These are phyloP conservation scores for Thielaviopsis punctulata DNA, from an alignment of 2,329 filamentous ascomycete species.

Conservation along the genomic window DNA sequence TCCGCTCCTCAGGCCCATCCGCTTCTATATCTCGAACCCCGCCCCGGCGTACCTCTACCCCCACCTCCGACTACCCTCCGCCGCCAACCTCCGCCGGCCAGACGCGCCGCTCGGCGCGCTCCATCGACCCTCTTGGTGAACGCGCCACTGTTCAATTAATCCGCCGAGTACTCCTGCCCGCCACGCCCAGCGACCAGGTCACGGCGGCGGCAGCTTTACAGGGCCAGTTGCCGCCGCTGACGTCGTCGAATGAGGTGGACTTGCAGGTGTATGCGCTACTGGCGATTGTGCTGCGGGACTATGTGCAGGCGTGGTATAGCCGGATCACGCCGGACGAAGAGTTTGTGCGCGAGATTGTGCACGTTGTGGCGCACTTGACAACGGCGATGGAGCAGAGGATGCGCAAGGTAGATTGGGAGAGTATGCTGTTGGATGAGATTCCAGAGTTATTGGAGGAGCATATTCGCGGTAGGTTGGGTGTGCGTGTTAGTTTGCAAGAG, in stretches of 20 bases:
- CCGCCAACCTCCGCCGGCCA: background rate
- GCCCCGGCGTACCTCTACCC: background rate
- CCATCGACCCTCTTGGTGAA: conserved; percentile 47
- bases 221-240: conserved; percentile 73
- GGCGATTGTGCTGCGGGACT: conserved; percentile 76
- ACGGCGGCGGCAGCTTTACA: conserved; percentile 46
- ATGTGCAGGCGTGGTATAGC: conserved; percentile 81
- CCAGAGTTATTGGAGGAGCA: conserved; percentile 68
- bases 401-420: conserved; percentile 66
- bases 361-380: conserved; percentile 84
- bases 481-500: background rate
- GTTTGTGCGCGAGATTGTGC: conserved; percentile 75
- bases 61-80: conserved; percentile 14
- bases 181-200: conserved; percentile 41
- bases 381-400: conserved; percentile 73
- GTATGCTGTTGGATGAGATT: conserved; percentile 71
- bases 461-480: conserved; percentile 43
- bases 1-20: background rate
- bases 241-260: conserved; percentile 86
- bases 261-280: conserved; percentile 77
- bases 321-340: conserved; percentile 81
- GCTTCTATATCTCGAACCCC: background rate
- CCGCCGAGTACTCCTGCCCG: conserved; percentile 64
- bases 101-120: conserved; percentile 20
- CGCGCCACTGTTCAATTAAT: conserved; percentile 67